Base-by-base conservation (phyloP, 768 basidiomycete species). In the Termitomyces sp. region DNA sequence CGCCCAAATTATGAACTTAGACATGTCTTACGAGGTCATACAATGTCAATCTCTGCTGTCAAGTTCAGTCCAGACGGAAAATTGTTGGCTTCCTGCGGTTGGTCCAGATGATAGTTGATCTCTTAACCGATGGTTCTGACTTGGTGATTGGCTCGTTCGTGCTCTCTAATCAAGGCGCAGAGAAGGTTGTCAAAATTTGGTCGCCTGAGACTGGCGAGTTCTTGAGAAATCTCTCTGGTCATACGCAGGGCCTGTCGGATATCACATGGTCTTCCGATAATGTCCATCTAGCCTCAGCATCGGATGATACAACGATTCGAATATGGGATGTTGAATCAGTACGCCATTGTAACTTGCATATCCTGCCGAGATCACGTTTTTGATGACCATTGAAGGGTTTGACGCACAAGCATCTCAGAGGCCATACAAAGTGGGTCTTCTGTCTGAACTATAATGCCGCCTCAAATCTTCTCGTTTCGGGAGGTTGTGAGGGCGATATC, bases 61-160 rank as follows among this genome's bases (percentile, higher is more conserved):
- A 93, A 92, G 70, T 98, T 97, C 71, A 93, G 93, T 66, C 89
- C 90, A 0, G 91, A 96, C 68, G 95, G 95, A 10, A 82, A 82
- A 22, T 73, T 88, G 16, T 77, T 97, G 22, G 93, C 93, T 18
- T 93, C 93, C n/a, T 91, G 89, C 64, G 87, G 95, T 95, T 68
- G 57, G 88, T 76, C 51, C 44, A 44, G 58, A 65, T n/a, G 32
- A 47, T 58, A 26, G 58, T 59, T 57, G 56, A 40, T 48, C 54
- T 40, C 33, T 58, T 60, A 54, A 27, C 40, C 24, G 32, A 51
- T 33, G 30, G 52, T 62, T 67, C 59, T 59, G 50, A 64, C 59
- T 54, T 53, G 48, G 47, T 60, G 46, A 55, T 56, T 53, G 33
- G 34, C 48, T 47, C 42, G 39, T 22, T 8, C 60, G 12, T 53